Evolutionary conservation across 352 stramenopile genomes (phyloP), one percentile per base, ranked within the genome.

Genomic region (Globisporangium paroecandrum): DNA sequence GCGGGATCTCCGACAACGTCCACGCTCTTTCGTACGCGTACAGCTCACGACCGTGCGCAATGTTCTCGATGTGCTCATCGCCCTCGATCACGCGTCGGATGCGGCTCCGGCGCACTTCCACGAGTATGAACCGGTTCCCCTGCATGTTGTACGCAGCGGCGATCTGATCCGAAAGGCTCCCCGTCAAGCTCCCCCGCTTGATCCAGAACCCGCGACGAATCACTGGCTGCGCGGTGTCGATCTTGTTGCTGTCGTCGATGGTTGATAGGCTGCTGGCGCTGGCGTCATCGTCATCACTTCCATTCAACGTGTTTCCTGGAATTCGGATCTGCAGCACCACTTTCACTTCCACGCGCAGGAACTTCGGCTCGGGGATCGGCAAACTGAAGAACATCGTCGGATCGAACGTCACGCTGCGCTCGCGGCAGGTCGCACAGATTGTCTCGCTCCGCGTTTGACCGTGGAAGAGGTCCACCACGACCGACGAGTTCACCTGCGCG

Each of bases 331-430:
- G 85, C 5, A 90, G 46, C n/a, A 91, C 63, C 22, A 93, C 70
- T 18, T 72, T 84, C 49, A 93, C 70, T 54, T 91, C 83, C 13
- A 91, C 68, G n/a, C 83, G 82, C 10, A 91, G 62, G 57, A 85
- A 91, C 29, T 81, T 89, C 0, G 79, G 69, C 65, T 93, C 83
- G n/a, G 93, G 92, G 41, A 99, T 90, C 10, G 97, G 96, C 9
- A 99, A 73, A 59, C 91, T 98, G 57, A 99, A 94, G 56, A 95
- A 98, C 27, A 96, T 85, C 72, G 95, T 99, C 1, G 97, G 93
- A 69, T 99, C 97, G 79, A 99, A 99, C 41, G 97, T 98, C 47
- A 98, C 97, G 66, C 89, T 97, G 62, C 98, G 94, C 62, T 93
- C 86, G 6, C 87, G 83, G 81, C 97, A 99, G 7, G 79, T 86